Conservation (phyloP, 768 basidiomycete genomes). For the Xanthoconium stramineum region DNA sequence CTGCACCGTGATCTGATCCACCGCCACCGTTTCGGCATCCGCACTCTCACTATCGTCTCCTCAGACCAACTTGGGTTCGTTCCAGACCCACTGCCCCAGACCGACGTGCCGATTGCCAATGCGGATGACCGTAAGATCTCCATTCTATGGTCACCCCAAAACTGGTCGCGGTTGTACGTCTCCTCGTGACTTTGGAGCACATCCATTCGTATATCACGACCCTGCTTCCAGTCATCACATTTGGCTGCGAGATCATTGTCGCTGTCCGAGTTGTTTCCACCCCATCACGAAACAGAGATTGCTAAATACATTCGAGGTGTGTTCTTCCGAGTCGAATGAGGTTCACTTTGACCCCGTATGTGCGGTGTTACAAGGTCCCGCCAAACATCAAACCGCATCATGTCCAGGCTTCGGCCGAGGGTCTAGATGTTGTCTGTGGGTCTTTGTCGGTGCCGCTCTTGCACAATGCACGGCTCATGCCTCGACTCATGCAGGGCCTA, state of each 20-base stretch:
- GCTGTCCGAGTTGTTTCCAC: constrained; percentile 86
- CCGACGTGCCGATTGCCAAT: constrained; percentile 50
- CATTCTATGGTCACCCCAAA: constrained; percentile 69
- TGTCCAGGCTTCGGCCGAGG: constrained; percentile 54
- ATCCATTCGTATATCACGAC: neutral
- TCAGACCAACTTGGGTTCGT: constrained; percentile 30
- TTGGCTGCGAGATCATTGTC: constrained; percentile 92
- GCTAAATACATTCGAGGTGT: constrained; percentile 78
- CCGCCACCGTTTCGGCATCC: neutral
- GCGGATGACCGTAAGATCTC: constrained; percentile 60
- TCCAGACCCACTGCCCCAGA: constrained; percentile 10
- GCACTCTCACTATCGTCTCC: constrained; percentile 10
- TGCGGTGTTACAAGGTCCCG: constrained; percentile 65
- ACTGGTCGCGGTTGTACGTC: constrained; percentile 76
- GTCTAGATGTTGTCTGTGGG: constrained; percentile 75
- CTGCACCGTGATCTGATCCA: neutral
- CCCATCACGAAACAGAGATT: constrained; percentile 87
- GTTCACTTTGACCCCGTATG: neutral
- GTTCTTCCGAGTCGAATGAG: constrained; percentile 7
- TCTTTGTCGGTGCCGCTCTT: constrained; percentile 2
- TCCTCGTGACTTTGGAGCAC: neutral
- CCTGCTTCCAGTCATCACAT: constrained; percentile 71
- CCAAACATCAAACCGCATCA: constrained; percentile 61
- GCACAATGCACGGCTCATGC: neutral
- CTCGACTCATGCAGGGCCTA: constrained; percentile 20